phyloP scores from a whole-genome alignment of 371 early-diverging fungal genomes.

The Mortierella sp. region DNA sequence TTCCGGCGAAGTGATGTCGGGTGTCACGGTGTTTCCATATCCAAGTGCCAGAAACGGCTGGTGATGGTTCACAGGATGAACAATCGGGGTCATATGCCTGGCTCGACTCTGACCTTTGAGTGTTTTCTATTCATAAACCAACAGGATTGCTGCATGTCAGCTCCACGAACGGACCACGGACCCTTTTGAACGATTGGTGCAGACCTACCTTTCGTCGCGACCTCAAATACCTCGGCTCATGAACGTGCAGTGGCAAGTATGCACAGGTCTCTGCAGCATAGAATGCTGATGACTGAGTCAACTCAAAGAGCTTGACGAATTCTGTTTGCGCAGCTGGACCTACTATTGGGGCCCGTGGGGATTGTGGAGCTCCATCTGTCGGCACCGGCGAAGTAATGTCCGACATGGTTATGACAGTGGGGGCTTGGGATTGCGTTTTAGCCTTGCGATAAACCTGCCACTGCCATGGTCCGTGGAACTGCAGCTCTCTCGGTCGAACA shows the following conservation, averaged over 20 bases:
- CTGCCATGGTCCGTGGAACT: slow-evolving; percentile 11
- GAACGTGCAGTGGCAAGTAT: slow-evolving; percentile 16
- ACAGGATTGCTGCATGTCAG: no score
- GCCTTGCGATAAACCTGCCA: not conserved
- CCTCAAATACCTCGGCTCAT: slow-evolving; percentile 21
- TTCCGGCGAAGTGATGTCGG: slow-evolving; percentile 38
- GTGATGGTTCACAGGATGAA: not conserved
- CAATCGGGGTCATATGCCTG: slow-evolving; percentile 12
- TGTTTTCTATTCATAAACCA: slow-evolving; percentile 8
- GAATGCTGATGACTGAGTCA: slow-evolving; percentile 6
- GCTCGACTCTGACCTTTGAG: not conserved
- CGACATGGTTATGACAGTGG: slow-evolving; percentile 4
- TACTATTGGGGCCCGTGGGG: not conserved
- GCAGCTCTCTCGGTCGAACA: not conserved
- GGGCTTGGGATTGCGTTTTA: not conserved
- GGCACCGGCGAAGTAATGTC: slow-evolving; percentile 1
- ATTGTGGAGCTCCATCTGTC: not conserved
- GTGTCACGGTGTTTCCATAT: slow-evolving; percentile 9
- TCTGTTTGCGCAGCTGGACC: not conserved
- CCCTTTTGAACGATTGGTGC: no score
- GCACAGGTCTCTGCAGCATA: slow-evolving; percentile 17
- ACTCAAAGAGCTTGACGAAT: not conserved
- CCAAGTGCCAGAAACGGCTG: not conserved
- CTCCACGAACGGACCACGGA: no score
- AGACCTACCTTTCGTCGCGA: slow-evolving; percentile 22